Evolutionary conservation across 768 basidiomycete species (phyloP), one percentile per base, ranked within the genome.

Genomic region (Boletellus ananiceps): DNA sequence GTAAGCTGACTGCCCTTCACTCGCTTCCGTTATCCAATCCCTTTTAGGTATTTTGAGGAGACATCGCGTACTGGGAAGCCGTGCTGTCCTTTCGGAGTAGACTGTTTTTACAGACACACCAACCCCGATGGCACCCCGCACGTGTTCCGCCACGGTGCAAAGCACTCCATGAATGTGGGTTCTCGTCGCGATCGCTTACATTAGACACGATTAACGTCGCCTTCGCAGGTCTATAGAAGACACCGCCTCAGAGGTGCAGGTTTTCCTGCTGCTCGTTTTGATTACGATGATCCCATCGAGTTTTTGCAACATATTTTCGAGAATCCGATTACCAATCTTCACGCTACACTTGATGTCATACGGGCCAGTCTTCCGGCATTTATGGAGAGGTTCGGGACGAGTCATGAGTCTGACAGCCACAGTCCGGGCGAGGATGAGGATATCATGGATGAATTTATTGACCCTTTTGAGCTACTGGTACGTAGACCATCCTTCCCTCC

Each of bases 31-130:
- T 13, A 12, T 50, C 36, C 27, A 19, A 58, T 21, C 19, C 27
- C 21, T 13, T 19, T 32, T 31, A 88, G 86, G 44, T 82, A 87
- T 59, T 89, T 89, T 63, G 69, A 77, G 50, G 62, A 71, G 37
- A 82, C 85, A 4, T 69, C 70, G 34, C 62, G 65, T 8, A 64
- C 67, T 39, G 58, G 59, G 14, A 72, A 69, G 40, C 82, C 82
- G 0, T 76, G 77, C 46, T 92, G 88, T 66, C 88, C 86, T 0
- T 92, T 87, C 56, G 88, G 88, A 37, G 72, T 73, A 41, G 88
- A 91, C 50, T 92, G 88, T 62, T 88, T 92, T 63, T 92, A 89
- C 61, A 76, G 80, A 57, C 88, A 92, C 60, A 56, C 69, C 42
- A 82, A 84, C 21, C 67, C 70, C 0, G 88, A 90, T 55, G 88